Evolutionary conservation across 352 stramenopile species (phyloP).

Genomic region (Phytophthora crassamura): DNA sequence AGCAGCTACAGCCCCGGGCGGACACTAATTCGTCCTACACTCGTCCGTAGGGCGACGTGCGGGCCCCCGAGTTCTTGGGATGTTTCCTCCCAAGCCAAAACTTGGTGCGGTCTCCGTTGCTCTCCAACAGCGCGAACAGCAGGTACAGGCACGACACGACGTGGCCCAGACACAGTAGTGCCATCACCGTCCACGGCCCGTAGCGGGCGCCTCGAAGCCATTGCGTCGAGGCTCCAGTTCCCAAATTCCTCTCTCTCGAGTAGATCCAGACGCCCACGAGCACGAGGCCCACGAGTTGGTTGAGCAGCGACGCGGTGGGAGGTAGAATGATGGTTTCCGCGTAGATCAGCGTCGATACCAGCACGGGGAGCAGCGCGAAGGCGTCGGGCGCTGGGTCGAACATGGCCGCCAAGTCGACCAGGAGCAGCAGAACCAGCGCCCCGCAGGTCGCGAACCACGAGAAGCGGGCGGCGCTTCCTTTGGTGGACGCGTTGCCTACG

Average conservation of each 20-base stretch:
- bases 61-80: neutral
- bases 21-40: constrained; percentile 27
- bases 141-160: constrained; percentile 70
- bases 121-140: constrained; percentile 74
- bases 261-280: constrained; percentile 68
- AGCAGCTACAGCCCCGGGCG: constrained; percentile 8
- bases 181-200: constrained; percentile 27
- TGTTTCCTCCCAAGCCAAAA: constrained; percentile 72
- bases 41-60: constrained; percentile 23
- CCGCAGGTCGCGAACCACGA: constrained; percentile 57
- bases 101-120: constrained; percentile 63
- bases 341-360: constrained; percentile 16
- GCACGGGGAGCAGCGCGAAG: constrained; percentile 48
- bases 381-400: constrained; percentile 34
- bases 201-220: constrained; percentile 28
- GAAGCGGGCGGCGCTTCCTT: constrained; percentile 16
- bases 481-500: neutral
- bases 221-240: constrained; percentile 9
- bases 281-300: constrained; percentile 55
- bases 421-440: constrained; percentile 54
- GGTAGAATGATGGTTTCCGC: constrained; percentile 26
- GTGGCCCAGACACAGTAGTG: constrained; percentile 61
- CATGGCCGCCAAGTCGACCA: constrained; percentile 67
- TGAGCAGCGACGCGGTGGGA: constrained; percentile 43
- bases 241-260: constrained; percentile 43